A percentile compares a stretch with the other conserved stretches of the same genome.
Conservation (phyloP, 176 grass and related monocot genomes). For the Areca catechu region DNA sequence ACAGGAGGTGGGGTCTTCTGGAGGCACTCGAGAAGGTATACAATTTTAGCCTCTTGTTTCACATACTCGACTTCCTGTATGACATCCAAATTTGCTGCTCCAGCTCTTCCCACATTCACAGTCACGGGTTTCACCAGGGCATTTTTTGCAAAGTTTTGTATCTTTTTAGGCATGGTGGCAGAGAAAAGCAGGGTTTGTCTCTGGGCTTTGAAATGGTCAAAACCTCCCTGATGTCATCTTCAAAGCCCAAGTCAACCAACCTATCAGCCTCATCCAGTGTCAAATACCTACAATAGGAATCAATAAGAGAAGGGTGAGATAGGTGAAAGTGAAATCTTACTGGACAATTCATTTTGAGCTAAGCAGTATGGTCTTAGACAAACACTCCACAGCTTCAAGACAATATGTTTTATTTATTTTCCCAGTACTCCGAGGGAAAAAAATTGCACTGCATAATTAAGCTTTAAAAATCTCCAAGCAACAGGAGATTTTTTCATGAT, state of each 20-base stretch:
- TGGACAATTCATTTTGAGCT: too few species aligned
- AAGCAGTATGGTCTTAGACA: too few species aligned
- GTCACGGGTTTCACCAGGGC: constrained; percentile 78
- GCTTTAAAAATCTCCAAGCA: too few species aligned
- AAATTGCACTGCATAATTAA: too few species aligned
- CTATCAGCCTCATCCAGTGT: constrained; percentile 96
- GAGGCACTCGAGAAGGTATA: constrained; percentile 89
- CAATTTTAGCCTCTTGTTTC: constrained; percentile 87
- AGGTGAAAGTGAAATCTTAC: too few species aligned
- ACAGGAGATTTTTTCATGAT: too few species aligned
- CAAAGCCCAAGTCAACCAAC: constrained; percentile 89
- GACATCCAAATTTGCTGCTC: constrained; percentile 90
- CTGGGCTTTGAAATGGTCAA: constrained; percentile 92
- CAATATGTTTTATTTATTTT: too few species aligned
- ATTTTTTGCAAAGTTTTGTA: constrained; percentile 79
- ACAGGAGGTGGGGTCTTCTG: constrained; percentile 91
- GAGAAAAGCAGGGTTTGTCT: constrained; percentile 93
- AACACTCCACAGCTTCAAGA: too few species aligned
- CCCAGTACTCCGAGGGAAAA: too few species aligned
- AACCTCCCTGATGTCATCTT: constrained; percentile 95
- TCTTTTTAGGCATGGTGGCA: constrained; percentile 97
- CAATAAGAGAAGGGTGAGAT: too few species aligned
- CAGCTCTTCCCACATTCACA: constrained; percentile 90
- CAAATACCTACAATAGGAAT: constrained; percentile 40
- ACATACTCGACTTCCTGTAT: constrained; percentile 99